Base-by-base conservation (phyloP, 495 filamentous ascomycete genomes). In the Pseudevernia furfuracea region DNA sequence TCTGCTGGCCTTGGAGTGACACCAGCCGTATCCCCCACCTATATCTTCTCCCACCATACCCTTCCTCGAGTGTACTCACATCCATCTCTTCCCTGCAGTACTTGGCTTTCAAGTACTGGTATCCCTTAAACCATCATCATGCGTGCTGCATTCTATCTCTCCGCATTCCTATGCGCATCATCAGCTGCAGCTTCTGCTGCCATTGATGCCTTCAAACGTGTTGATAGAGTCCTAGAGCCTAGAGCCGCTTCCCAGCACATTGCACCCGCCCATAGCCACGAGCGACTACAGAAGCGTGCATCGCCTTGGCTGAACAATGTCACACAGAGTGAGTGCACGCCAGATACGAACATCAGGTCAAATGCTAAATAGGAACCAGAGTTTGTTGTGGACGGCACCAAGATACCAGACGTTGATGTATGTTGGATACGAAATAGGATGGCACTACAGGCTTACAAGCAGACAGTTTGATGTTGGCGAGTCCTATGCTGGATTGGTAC, bases 401-500 rank as follows among this genome's bases (percentile, higher is more conserved):
- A 67, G 1, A 82, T 91, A 56, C 89, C 88, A 2, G 87, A 90
- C 39, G 86, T 92, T 12, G 74, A 83, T 60, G 64, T 66, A 41
- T 32, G 64, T 61, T 62, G 14, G 21, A 38, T 1, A 23, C 48
- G 10, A 15, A 23, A 4, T 9, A 44, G 11, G 21, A 4, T 32
- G 17, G n/a, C 59, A 1, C 34, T 19, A 43, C 5, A 21, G 11
- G 43, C 58, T 55, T 15, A 65, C 14, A 15, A 41, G 6, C 30
- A 25, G 1, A 10, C 43, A 66, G 64, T 91, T 88, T 59, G 85
- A 90, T 62, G 74, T 89, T 64, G 88, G 89, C 39, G 89, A 92
- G 72, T 85, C 84, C 4, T 92, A 91, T 71, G 87, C 89, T 25
- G 89, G 89, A 4, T 75, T 85, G 23, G 75, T 94, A 11, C 88